phyloP scores from a whole-genome alignment of 2,329 filamentous ascomycete genomes.

The Apiospora rasikravindrae region DNA sequence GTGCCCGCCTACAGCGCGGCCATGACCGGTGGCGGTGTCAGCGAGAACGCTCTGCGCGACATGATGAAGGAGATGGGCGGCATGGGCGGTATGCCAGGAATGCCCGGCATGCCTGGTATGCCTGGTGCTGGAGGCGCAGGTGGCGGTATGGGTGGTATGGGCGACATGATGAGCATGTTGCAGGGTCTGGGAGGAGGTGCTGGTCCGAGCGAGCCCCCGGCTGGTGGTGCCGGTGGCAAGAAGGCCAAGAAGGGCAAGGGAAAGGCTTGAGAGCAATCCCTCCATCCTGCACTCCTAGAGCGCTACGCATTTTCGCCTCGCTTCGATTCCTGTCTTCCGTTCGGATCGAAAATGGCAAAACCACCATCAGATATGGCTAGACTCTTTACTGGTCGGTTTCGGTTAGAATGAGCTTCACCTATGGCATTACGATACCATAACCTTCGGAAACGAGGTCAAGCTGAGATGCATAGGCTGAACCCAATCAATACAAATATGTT shows the following conservation, averaged over 20 bases:
- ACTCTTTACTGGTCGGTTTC: not conserved
- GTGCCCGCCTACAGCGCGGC: constrained; percentile 88
- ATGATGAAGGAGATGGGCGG: constrained; percentile 92
- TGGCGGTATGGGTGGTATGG: constrained; percentile 34
- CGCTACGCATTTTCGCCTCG: not conserved
- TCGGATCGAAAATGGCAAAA: not conserved
- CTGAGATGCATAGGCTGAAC: constrained; percentile 16
- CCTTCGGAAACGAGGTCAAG: constrained; percentile 28
- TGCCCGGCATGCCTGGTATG: constrained; percentile 37
- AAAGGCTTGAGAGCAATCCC: constrained; percentile 38
- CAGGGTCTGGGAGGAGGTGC: constrained; percentile 27
- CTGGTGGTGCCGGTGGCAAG: constrained; percentile 39
- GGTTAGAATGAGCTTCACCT: not conserved
- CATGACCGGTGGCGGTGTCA: constrained; percentile 90
- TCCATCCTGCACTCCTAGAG: not conserved
- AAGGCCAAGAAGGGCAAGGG: constrained; percentile 58
- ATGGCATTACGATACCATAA: constrained; percentile 25
- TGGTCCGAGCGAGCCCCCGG: constrained; percentile 22
- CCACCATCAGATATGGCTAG: not conserved
- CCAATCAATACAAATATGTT: not conserved
- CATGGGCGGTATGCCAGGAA: constrained; percentile 36
- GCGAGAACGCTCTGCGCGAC: constrained; percentile 92
- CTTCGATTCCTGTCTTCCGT: not conserved
- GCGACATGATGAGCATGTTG: constrained; percentile 24
- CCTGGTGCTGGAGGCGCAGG: constrained; percentile 25